phyloP scores from a whole-genome alignment of 2,329 filamentous ascomycete species.

The Apiospora arundinis region DNA sequence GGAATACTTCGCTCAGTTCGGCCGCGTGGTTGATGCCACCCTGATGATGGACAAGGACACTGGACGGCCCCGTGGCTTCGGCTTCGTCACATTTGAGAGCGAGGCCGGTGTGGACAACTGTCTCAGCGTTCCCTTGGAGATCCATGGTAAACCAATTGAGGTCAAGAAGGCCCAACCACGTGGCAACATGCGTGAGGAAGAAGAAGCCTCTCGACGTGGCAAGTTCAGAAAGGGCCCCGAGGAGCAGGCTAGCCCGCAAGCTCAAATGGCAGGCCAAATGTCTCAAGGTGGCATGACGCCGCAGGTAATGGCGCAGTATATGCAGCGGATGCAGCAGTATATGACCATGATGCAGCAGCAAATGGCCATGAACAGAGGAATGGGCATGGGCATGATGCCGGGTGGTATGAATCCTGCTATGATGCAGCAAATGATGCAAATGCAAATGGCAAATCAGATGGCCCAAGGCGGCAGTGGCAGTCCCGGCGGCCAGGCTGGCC shows the following conservation, averaged over 20 bases:
- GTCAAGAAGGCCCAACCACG: slow-evolving; percentile 97
- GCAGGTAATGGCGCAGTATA: slow-evolving; percentile 97
- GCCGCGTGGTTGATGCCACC: slow-evolving; percentile 93
- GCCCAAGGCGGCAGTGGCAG: slow-evolving; percentile 41
- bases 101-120: slow-evolving; percentile 94
- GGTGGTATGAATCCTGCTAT: slow-evolving; percentile 75
- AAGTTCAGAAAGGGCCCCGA: slow-evolving; percentile 65
- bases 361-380: slow-evolving; percentile 81
- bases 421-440: slow-evolving; percentile 79
- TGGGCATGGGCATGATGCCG: slow-evolving; percentile 58
- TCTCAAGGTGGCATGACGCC: slow-evolving; percentile 74
- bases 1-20: slow-evolving; percentile 96
- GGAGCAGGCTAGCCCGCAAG: slow-evolving; percentile 39
- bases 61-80: slow-evolving; percentile 93
- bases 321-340: slow-evolving; percentile 98
- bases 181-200: slow-evolving; percentile 91
- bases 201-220: slow-evolving; percentile 70
- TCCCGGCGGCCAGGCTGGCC: slow-evolving; percentile 34
- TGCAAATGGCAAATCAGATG: slow-evolving; percentile 66
- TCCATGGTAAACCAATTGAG: slow-evolving; percentile 95
- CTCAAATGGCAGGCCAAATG: slow-evolving; percentile 40
- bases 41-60: slow-evolving; percentile 99
- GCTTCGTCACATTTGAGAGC: slow-evolving; percentile 97
- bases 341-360: slow-evolving; percentile 95
- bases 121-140: slow-evolving; percentile 83